Evolutionary conservation across 1,284 basidiomycete genomes (phyloP).

Genomic region (Apiotrichum brassicae): DNA sequence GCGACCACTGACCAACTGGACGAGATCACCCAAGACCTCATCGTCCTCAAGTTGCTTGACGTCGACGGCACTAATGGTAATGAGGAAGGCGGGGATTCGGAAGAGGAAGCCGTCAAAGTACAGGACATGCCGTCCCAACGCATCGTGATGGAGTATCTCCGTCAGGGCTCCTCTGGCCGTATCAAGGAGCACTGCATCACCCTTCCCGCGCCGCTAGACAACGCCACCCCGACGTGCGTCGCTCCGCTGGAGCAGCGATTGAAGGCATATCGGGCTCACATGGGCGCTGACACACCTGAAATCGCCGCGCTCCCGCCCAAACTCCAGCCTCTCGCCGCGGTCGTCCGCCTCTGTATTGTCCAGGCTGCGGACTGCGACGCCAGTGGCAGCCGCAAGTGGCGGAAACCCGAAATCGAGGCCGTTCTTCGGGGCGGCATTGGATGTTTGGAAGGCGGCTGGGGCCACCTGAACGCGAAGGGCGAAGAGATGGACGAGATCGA

Average conservation of each 20-base stretch:
- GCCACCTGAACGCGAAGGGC: slow-evolving; percentile 2
- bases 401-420: slow-evolving; percentile 57
- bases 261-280: slow-evolving; percentile 54
- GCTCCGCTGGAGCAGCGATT: slow-evolving; percentile 55
- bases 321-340: slow-evolving; percentile 33
- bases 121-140: slow-evolving; percentile 44
- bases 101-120: too few relatives aligned
- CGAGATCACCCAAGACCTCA: slow-evolving; percentile 17
- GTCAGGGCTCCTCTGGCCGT: slow-evolving; percentile 62
- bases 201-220: slow-evolving; percentile 18
- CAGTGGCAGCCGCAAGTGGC: slow-evolving; percentile 55
- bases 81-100: slow-evolving; percentile 2
- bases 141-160: slow-evolving; percentile 60
- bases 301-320: slow-evolving; percentile 44
- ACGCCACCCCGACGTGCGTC: slow-evolving; percentile 41
- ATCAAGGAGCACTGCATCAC: slow-evolving; percentile 49
- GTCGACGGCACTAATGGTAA: slow-evolving; percentile 13
- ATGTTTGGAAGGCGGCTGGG: slow-evolving; percentile 21
- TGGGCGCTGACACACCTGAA: slow-evolving; percentile 55
- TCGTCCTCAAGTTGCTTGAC: slow-evolving; percentile 16
- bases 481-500: slow-evolving; percentile 14
- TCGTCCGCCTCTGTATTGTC: slow-evolving; percentile 42
- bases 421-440: slow-evolving; percentile 52
- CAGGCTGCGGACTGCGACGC: slow-evolving; percentile 29
- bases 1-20: slow-evolving; percentile 37